Conservation (phyloP, 257 asterid genomes). For the Ballota nigra region DNA sequence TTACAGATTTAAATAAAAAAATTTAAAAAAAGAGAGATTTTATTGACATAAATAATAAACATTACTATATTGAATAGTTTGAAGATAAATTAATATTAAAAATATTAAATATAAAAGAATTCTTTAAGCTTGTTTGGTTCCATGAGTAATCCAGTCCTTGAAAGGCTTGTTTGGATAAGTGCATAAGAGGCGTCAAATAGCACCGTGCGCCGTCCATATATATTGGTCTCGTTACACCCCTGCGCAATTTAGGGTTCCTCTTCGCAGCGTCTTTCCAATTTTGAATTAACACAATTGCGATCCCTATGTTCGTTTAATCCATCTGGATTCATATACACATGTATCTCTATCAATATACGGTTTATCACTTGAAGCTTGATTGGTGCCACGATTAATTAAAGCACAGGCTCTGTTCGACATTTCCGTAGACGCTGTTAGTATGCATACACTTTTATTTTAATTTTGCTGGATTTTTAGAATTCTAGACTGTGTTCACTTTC, state of each 20-base stretch:
- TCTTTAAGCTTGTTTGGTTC: neutral
- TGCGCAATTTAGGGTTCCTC: constrained; percentile 91
- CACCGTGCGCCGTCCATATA: constrained; percentile 62
- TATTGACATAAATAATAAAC: no score
- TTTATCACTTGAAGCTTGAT: constrained; percentile 30
- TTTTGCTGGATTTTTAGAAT: neutral
- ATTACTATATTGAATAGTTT: no score
- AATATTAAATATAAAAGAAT: neutral
- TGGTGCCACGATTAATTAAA: constrained; percentile 30
- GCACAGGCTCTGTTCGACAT: neutral
- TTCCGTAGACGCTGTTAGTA: neutral
- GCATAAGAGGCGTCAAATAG: constrained; percentile 49
- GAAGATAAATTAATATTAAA: no score
- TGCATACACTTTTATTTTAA: neutral
- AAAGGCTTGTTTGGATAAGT: constrained; percentile 13
- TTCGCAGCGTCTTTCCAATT: constrained; percentile 26
- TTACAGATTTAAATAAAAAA: neutral
- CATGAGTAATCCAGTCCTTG: neutral
- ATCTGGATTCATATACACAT: neutral
- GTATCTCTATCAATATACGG: constrained; percentile 23
- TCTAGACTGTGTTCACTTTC: neutral
- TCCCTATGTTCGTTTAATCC: neutral
- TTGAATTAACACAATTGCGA: neutral
- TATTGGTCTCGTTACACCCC: constrained; percentile 24
- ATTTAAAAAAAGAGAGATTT: no score